A percentile compares a stretch with the other conserved stretches of the same genome.
phyloP scores from a whole-genome alignment of 441 rosid genomes.

The Macaranga tanarius region DNA sequence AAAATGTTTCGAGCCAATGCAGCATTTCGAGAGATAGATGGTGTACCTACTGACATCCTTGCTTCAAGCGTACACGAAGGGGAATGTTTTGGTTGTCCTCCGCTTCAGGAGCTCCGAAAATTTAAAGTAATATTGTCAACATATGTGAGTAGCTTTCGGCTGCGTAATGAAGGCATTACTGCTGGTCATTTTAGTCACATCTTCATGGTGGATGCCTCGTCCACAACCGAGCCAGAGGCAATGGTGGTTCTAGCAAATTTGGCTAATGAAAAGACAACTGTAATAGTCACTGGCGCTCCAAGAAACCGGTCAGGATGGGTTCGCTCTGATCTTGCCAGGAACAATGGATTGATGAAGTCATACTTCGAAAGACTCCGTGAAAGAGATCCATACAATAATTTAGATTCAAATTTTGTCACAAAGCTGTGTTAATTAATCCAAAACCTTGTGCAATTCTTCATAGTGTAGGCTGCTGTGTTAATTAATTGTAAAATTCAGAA shows the following conservation, averaged over 20 bases:
- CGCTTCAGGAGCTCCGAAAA: no score
- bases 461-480: no score
- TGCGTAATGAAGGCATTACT: conserved; percentile 31
- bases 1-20: conserved; percentile 46
- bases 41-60: conserved; percentile 37
- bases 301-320: conserved; percentile 23
- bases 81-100: no score
- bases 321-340: conserved; percentile 34
- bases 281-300: conserved; percentile 36
- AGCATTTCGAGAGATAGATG: conserved; percentile 39
- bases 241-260: conserved; percentile 38
- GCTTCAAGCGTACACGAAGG: conserved; percentile 20
- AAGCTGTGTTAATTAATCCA: background rate
- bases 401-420: conserved; percentile 16
- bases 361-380: conserved; percentile 41
- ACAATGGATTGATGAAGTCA: conserved; percentile 33
- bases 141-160: conserved; percentile 35
- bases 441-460: no score
- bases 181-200: conserved; percentile 45
- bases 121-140: conserved; percentile 32
- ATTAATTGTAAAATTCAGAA: no score
- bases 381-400: background rate
- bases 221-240: conserved; percentile 41
- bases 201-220: conserved; percentile 41
- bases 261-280: conserved; percentile 28